Base-by-base conservation (phyloP, 331 rosid species). In the Spiraea crenata region DNA sequence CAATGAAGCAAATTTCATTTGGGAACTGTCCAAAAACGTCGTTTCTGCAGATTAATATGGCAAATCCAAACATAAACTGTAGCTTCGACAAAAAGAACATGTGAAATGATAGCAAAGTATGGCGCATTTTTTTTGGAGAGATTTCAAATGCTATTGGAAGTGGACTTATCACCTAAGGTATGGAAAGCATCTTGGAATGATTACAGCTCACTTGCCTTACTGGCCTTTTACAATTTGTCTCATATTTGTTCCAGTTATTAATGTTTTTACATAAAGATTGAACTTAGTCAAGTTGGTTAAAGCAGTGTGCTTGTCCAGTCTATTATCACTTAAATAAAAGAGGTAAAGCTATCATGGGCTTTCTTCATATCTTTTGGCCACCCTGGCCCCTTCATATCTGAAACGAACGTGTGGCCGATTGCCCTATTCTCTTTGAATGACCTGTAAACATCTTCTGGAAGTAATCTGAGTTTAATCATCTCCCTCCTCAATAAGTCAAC, bases 391-490 rank as follows among this genome's bases (percentile, higher is more conserved):
- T n/a, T n/a, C 79, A 65, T 74, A 70, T 77, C 83, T 63, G 74
- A 75, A 60, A 72, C 72, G 67, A 77, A 80, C 85, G 82, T 84
- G 87, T 82, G 87, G 79, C 74, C 66, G 40, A 40, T 52, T 13
- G 74, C 67, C 57, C 78, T 65, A 57, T 72, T 44, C 17, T 31
- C 31, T 25, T 25, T 25, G 31, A 25, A 25, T 25, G 31, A 47
- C 34, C 44, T 45, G 47, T 31, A 57, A 57, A 57, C 57, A 70
- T 70, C 57, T 45, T 55, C 35, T 42, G 12, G 35, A 69, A 69
- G 64, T 69, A 31, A 10, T 69, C n/a, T 31, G 49, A 42, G 64
- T 42, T 56, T 50, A 63, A 77, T 77, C 67, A 74, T 73, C 76
- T 56, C 31, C 59, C 38, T 62, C 65, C 64, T 49, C 71, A 19